A percentile compares a stretch with the other conserved stretches of the same genome.
These are phyloP conservation scores for Conticribra guillardii DNA, from an alignment of 108 stramenopile genomes.

Conservation along the genomic window DNA sequence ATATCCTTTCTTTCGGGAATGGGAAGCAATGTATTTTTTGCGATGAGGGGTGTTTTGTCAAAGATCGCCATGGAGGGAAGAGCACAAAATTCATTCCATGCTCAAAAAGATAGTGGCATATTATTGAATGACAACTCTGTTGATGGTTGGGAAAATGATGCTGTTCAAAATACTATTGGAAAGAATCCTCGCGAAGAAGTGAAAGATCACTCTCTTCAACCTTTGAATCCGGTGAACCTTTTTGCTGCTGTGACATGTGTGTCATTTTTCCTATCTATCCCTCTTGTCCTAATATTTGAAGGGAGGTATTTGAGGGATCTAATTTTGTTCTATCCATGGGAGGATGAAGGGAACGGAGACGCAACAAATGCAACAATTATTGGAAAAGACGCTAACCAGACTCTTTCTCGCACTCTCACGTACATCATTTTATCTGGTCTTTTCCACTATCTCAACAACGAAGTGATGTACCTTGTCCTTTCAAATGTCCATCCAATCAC, in stretches of 20 bases:
- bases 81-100: too few relatives aligned
- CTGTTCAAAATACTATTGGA: too few relatives aligned
- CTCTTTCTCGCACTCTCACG: conserved; percentile 4
- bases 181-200: background rate
- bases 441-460: conserved; percentile 79
- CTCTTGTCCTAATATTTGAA: conserved; percentile 55
- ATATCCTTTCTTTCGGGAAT: conserved; percentile 68
- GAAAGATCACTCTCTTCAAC: conserved; percentile 1
- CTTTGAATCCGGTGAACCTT: conserved; percentile 55
- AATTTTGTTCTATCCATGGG: background rate
- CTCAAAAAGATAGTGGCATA: too few relatives aligned
- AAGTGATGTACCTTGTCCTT: conserved; percentile 78
- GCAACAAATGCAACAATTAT: background rate
- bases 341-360: too few relatives aligned
- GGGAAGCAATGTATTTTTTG: conserved; percentile 72
- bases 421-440: conserved; percentile 55
- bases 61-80: conserved; percentile 57
- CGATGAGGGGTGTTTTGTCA: conserved; percentile 64
- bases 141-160: too few relatives aligned
- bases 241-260: conserved; percentile 69
- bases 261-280: conserved; percentile 53
- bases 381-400: conserved; percentile 1
- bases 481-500: conserved; percentile 74
- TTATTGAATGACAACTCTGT: too few relatives aligned
- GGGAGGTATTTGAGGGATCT: conserved; percentile 21